Conservation (phyloP, 345 rosid genomes). For the Sonneratia caseolaris region DNA sequence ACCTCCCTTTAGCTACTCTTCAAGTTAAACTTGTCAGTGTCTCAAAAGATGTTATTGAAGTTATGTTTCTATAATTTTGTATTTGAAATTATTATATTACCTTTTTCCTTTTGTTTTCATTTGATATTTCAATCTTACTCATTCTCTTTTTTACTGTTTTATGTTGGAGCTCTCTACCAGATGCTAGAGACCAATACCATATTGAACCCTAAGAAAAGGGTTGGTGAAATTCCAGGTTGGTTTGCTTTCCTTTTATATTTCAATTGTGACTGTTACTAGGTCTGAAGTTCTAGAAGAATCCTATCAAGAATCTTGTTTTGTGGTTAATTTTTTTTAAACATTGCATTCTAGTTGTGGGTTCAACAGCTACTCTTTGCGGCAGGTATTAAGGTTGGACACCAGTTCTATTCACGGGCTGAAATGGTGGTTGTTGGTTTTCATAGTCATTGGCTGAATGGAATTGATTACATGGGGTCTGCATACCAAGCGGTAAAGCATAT, state of each 20-base stretch:
- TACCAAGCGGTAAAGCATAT: constrained; percentile 42
- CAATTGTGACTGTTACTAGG: background rate
- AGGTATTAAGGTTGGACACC: constrained; percentile 88
- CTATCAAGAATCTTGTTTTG: background rate
- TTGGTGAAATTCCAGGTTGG: constrained; percentile 77
- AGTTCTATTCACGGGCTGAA: constrained; percentile 83
- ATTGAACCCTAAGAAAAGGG: constrained; percentile 45
- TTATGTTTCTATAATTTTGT: background rate
- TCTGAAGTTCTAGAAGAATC: background rate
- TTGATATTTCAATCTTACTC: background rate
- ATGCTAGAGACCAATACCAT: constrained; percentile 35
- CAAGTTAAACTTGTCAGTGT: background rate
- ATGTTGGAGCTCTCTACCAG: constrained; percentile 23
- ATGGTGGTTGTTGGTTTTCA: constrained; percentile 89
- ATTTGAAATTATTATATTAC: background rate
- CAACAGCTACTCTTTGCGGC: constrained; percentile 13
- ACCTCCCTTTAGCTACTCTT: background rate
- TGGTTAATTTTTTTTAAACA: background rate
- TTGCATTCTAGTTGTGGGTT: background rate
- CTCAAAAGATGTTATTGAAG: background rate
- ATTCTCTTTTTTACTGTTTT: no score
- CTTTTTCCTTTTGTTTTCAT: background rate
- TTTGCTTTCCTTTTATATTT: constrained; percentile 3
- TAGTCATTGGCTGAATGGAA: constrained; percentile 91
- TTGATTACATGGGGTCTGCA: constrained; percentile 65